Evolutionary conservation across 306 rosid species (phyloP), one percentile per base, ranked within the genome.

Genomic region (Carpinus viminea): DNA sequence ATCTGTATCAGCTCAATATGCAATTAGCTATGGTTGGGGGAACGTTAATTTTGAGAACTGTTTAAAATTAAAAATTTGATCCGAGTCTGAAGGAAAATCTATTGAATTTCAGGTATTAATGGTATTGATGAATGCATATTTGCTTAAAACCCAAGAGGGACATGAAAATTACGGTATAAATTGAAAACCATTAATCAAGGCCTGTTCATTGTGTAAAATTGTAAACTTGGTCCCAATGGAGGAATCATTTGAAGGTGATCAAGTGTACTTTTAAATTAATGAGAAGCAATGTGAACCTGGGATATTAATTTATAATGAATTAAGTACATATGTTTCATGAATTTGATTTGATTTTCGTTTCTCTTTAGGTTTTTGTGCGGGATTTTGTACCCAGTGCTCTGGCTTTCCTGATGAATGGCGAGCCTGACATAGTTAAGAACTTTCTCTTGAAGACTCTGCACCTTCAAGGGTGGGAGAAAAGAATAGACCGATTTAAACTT

Each of bases 361-460:
- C 48, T 17, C 64, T 68, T 31, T 72, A 93, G 98, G 98, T 93
- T 72, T 93, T 93, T 76, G 98, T 93, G 36, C 89, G 98, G 48
- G 98, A 93, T 87, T 93, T 93, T 80, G 98, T 93, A 72, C 98
- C 98, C 31, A 91, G 98, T 84, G 98, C 98, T 65, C 81, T 93
- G 70, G 96, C 98, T 43, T 93, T 93, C 82, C 83, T 93, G 83
- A 93, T 93, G 98, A 93, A 93, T 70, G 98, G 98, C 15, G 98
- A 93, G 77, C 98, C 98, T 2, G 98, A 93, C 20, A 93, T 93
- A 79, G 98, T 93, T 38, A 91, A 82, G 82, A 88, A 93, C 85
- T 93, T 93, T 73, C 85, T 93, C 72, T 78, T 93, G 88, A 93
- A 93, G 91, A 93, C 98, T 18, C 84, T 93, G 54, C 88, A 88